Percentiles rank a stretch among this genome's conserved stretches.
Conservation (phyloP, 768 basidiomycete species). For the Boletus rubropictus region DNA sequence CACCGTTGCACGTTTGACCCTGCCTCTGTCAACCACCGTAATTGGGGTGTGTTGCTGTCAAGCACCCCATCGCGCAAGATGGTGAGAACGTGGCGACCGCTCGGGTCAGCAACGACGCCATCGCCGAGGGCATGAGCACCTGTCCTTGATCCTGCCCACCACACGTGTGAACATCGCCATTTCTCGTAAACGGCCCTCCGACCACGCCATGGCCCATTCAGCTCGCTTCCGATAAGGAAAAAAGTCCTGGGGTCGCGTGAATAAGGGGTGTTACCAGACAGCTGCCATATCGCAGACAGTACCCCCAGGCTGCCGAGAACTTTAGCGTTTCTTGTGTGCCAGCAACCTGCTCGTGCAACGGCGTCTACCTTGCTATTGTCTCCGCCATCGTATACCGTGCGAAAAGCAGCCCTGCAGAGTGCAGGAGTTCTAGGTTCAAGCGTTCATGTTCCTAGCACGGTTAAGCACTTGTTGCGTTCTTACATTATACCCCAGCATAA, state of each 20-base stretch:
- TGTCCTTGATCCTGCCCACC: background rate
- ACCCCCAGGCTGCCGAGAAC: background rate
- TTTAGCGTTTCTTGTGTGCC: background rate
- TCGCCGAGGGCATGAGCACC: background rate
- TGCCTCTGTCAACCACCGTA: background rate
- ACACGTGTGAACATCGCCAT: background rate
- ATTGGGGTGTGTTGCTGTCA: background rate
- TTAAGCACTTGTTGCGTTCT: background rate
- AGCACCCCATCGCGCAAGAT: background rate
- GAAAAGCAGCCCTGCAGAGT: conserved; percentile 10
- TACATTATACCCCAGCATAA: background rate
- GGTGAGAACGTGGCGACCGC: background rate
- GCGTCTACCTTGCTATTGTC: background rate
- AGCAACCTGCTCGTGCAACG: background rate
- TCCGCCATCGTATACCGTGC: conserved; percentile 4
- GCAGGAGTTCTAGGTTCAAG: too few species aligned
- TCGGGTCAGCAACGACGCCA: background rate
- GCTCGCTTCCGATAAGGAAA: too few species aligned
- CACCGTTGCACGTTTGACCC: background rate
- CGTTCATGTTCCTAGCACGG: conserved; percentile 3
- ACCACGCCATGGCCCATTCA: too few species aligned
- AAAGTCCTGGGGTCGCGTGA: too few species aligned
- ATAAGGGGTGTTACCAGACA: too few species aligned
- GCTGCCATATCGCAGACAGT: background rate
- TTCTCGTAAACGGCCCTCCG: background rate